Evolutionary conservation across 1,139 yeast genomes (phyloP).

Genomic region (Yamadazyma epiphylla): DNA sequence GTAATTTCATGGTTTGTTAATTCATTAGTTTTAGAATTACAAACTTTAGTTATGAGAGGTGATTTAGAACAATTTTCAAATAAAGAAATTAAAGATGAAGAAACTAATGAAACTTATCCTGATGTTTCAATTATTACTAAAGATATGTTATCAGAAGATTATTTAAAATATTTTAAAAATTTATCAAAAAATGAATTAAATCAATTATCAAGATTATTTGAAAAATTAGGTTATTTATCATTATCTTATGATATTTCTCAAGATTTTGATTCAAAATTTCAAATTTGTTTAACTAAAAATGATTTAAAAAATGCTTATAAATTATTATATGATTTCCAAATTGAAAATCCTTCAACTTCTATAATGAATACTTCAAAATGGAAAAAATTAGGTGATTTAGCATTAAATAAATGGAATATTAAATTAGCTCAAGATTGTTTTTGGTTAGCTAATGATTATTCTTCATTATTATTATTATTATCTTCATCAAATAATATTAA

Average conservation of each 20-base stretch:
- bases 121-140: constrained; percentile 57
- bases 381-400: constrained; percentile 88
- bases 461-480: constrained; percentile 77
- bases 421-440: constrained; percentile 79
- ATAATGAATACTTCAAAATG: constrained; percentile 55
- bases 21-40: constrained; percentile 85
- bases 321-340: constrained; percentile 58
- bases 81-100: constrained; percentile 30
- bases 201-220: constrained; percentile 87
- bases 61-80: constrained; percentile 58
- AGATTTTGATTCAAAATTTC: constrained; percentile 84
- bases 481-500: constrained; percentile 72
- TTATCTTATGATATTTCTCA: constrained; percentile 80
- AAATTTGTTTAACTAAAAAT: constrained; percentile 54
- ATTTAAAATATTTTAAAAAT: constrained; percentile 34
- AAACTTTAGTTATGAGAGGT: constrained; percentile 92
- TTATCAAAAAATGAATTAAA: constrained; percentile 67
- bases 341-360: constrained; percentile 38
- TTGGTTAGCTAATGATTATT: constrained; percentile 74
- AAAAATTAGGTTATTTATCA: constrained; percentile 83
- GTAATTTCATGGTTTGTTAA: constrained; percentile 81
- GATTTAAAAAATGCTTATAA: constrained; percentile 70
- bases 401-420: constrained; percentile 74
- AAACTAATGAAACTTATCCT: constrained; percentile 35
- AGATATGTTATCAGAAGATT: constrained; percentile 59